A percentile compares a stretch with the other conserved stretches of the same genome.
Conservation (phyloP, 148 eudicot genomes). For the Fagopyrum esculentum region DNA sequence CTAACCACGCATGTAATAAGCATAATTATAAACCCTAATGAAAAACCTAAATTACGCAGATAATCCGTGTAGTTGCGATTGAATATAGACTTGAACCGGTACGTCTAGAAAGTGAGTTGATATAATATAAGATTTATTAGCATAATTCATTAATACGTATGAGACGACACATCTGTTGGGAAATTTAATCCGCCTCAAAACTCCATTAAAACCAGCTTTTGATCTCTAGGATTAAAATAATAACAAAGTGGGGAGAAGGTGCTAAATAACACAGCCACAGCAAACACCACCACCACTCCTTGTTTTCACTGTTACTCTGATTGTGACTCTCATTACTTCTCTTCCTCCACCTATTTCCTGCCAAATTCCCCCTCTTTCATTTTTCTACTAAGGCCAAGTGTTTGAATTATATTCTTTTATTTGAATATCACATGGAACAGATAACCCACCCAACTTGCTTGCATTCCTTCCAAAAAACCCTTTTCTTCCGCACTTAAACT, state of each 20-base stretch:
- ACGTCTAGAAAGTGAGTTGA: too few species aligned
- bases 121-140: too few species aligned
- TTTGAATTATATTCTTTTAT: neutral
- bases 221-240: neutral
- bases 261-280: slow-evolving; percentile 6
- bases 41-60: too few species aligned
- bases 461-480: slow-evolving; percentile 12
- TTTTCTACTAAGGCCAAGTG: neutral
- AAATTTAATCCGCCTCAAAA: slow-evolving; percentile 4
- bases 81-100: too few species aligned
- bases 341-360: neutral
- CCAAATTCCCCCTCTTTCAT: neutral
- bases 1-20: too few species aligned
- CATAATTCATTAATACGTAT: too few species aligned
- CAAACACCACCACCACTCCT: neutral
- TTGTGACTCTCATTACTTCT: neutral
- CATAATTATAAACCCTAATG: too few species aligned
- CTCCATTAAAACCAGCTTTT: neutral
- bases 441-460: slow-evolving; percentile 18
- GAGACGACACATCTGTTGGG: neutral
- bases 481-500: slow-evolving; percentile 11
- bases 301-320: neutral
- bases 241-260: slow-evolving; percentile 7
- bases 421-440: slow-evolving; percentile 15
- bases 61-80: too few species aligned